Conservation (phyloP, 495 filamentous ascomycete species). For the Evernia prunastri region DNA sequence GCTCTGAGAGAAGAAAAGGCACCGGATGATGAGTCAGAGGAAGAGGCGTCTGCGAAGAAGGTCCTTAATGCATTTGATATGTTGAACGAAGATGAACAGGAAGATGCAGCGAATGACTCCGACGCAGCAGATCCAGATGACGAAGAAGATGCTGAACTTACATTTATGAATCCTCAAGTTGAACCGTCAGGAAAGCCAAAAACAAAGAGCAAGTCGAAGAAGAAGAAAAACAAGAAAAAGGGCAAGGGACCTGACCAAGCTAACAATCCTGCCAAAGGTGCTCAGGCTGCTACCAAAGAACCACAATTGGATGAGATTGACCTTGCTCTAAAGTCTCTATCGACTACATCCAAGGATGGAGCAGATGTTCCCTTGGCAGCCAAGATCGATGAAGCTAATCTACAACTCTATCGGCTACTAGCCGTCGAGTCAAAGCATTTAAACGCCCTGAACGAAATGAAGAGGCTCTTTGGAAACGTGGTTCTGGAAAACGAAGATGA, state of each 20-base stretch:
- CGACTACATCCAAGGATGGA: conserved; percentile 28
- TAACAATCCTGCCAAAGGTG: conserved; percentile 21
- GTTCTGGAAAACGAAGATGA: conserved; percentile 58
- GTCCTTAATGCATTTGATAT: conserved; percentile 46
- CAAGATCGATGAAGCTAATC: conserved; percentile 20
- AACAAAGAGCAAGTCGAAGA: conserved; percentile 25
- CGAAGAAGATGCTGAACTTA: conserved; percentile 27
- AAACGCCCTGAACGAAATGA: conserved; percentile 90
- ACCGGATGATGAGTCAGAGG: conserved; percentile 45
- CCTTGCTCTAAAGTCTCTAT: conserved; percentile 61
- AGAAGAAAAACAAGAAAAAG: conserved; percentile 26
- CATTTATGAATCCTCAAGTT: background rate
- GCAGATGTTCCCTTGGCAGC: background rate
- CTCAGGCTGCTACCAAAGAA: conserved; percentile 36
- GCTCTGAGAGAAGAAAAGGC: conserved; percentile 36
- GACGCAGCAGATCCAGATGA: conserved; percentile 26
- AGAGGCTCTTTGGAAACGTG: conserved; percentile 77
- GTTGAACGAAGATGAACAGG: conserved; percentile 51
- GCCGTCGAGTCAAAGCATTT: conserved; percentile 71
- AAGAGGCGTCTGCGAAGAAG: conserved; percentile 39
- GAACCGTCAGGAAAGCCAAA: conserved; percentile 18
- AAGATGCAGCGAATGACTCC: conserved; percentile 56
- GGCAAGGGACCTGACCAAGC: conserved; percentile 13
- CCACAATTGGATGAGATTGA: conserved; percentile 75
- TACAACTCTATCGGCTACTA: conserved; percentile 47